Base-by-base conservation (phyloP, 2,329 filamentous ascomycete species). In the Alternaria postmessia region DNA sequence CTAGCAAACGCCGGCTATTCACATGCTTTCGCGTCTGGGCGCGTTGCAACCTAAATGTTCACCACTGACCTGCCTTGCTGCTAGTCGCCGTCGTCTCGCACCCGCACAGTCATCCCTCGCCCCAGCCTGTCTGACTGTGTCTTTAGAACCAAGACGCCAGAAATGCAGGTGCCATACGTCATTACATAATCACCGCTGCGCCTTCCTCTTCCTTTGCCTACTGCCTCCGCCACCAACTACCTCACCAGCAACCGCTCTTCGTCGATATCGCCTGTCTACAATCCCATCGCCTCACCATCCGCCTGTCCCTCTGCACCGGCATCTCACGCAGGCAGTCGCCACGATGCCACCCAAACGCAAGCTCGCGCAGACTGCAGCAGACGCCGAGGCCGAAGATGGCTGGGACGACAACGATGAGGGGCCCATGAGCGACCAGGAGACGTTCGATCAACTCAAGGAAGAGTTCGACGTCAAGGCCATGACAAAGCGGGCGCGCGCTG, bases 341-440 rank as follows among this genome's bases (percentile, higher is more conserved):
- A 66, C 55, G 18, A 82, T 81, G 79, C 75, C 81, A 39, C 75
- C 79, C n/a, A 83, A 83, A 68, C 82, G 81, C 52, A 83, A 83
- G 69, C 54, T 57, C 9, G 79, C 79, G n/a, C 67, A 67, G 61
- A 67, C 67, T n/a, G 70, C 75, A 59, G 71, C 67, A 54, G 68
- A 72, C 51, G 68, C 63, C 28, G 73, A 73, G 54, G 81, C 76
- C 58, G 81, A 84, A 58, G 87, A 85, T 75, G 86, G 88, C 65
- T 88, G 85, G 73, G 85, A 84, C 44, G 71, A 69, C 24, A 83
- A 84, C 34, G 82, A 81, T 14, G 84, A 83, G 47, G 80, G 80
- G 28, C 80, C 81, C 43, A 76, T 78, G 63, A 80, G 77, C 61
- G 81, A 83, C 49, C 79, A 80, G 60, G 82, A 83, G 64, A 84